Conservation (phyloP, 306 rosid species). For the Boehmeria nivea region DNA sequence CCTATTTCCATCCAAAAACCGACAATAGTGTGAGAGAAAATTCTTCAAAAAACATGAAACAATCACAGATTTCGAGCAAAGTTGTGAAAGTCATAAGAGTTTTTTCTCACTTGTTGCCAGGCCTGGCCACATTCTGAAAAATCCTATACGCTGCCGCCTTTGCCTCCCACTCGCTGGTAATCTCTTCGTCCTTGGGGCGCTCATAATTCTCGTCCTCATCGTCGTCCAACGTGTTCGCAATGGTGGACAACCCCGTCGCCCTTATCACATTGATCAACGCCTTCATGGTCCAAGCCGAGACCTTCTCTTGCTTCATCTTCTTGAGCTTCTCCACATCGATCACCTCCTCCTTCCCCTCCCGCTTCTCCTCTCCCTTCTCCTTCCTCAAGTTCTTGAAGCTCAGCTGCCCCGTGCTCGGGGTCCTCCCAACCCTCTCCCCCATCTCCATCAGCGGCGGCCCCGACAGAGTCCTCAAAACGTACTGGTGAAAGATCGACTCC, state of each 20-base stretch:
- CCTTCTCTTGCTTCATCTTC: slow-evolving; percentile 61
- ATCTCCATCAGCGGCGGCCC: slow-evolving; percentile 72
- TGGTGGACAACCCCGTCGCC: slow-evolving; percentile 63
- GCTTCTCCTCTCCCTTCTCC: slow-evolving; percentile 26
- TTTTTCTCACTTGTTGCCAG: slow-evolving; percentile 46
- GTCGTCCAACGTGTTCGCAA: slow-evolving; percentile 41
- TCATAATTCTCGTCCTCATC: slow-evolving; percentile 39
- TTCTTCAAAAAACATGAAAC: neutral
- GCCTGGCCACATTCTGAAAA: slow-evolving; percentile 67
- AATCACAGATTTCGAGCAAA: too few relatives aligned
- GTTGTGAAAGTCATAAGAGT: neutral
- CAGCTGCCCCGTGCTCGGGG: slow-evolving; percentile 33
- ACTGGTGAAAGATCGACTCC: slow-evolving; percentile 75
- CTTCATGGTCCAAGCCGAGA: slow-evolving; percentile 92
- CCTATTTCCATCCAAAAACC: slow-evolving; percentile 29
- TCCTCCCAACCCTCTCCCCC: slow-evolving; percentile 40
- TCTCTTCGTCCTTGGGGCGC: slow-evolving; percentile 37
- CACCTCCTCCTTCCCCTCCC: slow-evolving; percentile 52
- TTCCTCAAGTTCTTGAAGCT: slow-evolving; percentile 43
- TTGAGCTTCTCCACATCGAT: slow-evolving; percentile 78
- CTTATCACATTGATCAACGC: slow-evolving; percentile 60
- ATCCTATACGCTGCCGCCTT: slow-evolving; percentile 61
- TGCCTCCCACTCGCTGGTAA: slow-evolving; percentile 81
- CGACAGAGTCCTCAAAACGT: slow-evolving; percentile 60
- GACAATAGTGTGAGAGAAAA: too few relatives aligned